Evolutionary conservation across 2,329 filamentous ascomycete genomes (phyloP).

Genomic region (Cadophora sp.): DNA sequence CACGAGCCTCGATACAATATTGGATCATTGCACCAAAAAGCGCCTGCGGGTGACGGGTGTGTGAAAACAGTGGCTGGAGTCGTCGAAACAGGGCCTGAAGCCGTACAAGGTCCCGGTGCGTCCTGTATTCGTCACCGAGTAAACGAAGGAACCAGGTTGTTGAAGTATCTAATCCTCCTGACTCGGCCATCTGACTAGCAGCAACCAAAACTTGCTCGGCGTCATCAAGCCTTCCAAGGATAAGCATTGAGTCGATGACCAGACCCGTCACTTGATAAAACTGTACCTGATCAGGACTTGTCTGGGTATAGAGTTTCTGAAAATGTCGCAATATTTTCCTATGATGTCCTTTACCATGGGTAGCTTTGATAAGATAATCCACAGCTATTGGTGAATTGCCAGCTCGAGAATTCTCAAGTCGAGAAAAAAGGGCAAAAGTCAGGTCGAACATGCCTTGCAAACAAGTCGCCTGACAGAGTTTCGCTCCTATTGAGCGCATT

Average conservation of each 20-base stretch:
- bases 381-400: constrained; percentile 17
- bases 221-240: constrained; percentile 27
- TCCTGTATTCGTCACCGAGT: constrained; percentile 41
- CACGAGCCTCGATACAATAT: constrained; percentile 42
- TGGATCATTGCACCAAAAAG: constrained; percentile 43
- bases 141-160: constrained; percentile 40
- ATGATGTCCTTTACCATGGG: constrained; percentile 32
- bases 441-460: constrained; percentile 33
- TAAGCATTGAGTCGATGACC: constrained; percentile 37
- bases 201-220: constrained; percentile 38
- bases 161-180: constrained; percentile 28
- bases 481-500: constrained; percentile 31
- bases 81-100: constrained; percentile 39
- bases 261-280: constrained; percentile 32
- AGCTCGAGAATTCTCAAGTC: constrained; percentile 28
- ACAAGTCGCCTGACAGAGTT: constrained; percentile 36
- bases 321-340: constrained; percentile 33
- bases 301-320: constrained; percentile 32
- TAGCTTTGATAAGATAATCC: constrained; percentile 37
- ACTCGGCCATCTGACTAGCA: constrained; percentile 34
- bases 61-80: constrained; percentile 29
- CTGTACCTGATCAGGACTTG: constrained; percentile 30
- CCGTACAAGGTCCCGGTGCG: constrained; percentile 34
- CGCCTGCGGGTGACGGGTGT: constrained; percentile 35
- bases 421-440: constrained; percentile 36